Evolutionary conservation across 1,284 basidiomycete genomes (phyloP), one percentile per base, ranked within the genome.

Genomic region (Pseudomicrostroma phylloplanum): DNA sequence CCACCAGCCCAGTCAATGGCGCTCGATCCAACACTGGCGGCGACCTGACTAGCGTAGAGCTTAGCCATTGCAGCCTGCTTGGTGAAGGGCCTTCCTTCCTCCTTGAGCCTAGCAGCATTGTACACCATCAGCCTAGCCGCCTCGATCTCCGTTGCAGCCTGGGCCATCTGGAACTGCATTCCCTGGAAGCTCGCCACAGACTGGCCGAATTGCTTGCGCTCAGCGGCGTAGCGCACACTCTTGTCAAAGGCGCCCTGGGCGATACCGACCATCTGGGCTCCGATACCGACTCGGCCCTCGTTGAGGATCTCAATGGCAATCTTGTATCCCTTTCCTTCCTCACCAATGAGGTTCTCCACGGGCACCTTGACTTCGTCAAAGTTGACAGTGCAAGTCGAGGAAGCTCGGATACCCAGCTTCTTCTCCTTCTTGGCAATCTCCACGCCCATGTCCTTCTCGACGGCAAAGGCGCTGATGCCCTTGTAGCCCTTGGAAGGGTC

Each of bases 1-100:
- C 94, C 96, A 56, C 94, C 94, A 4, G 88, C 87, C 94, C 94
- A 97, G 80, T 98, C 96, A 74, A 98, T 96, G 17, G 96, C 94
- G 56, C 83, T 81, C 12, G 93, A 92, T 30, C 88, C 85, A 3
- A 94, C 92, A 58, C 85, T 84, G 81, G 96, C 90, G 11, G 96
- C 94, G 17, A 98, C 86, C 60, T 90, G 86, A 65, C 89, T 90
- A 21, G 90, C 84, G 83, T 87, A 92, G 73, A 91, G 92, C 67
- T 81, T 82, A 53, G 93, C 93, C 90, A 96, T 96, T 3, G 93
- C 92, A 19, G 94, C 93, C 81, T 96, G 89, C 82, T 91, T 92
- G 51, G 89, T 88, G 80, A 97, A 97, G 49, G 83, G 79, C 80
- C 96, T 92, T 60, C 92, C 91, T 80, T 94, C 90, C 80, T 97